phyloP scores from a whole-genome alignment of 371 early-diverging fungal species.

The Mortierella sp. region DNA sequence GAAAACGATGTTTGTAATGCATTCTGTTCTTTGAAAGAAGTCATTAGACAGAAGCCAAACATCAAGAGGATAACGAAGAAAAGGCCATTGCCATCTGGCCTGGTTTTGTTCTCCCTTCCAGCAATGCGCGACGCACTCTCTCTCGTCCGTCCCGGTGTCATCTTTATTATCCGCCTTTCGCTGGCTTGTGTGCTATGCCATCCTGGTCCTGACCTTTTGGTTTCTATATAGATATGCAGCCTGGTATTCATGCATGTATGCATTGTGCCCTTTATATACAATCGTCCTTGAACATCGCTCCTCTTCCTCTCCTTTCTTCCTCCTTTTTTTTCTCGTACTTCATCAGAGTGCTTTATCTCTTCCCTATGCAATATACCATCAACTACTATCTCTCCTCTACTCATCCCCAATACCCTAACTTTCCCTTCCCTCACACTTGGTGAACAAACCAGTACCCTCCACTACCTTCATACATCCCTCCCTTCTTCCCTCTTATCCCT shows the following conservation, averaged over 20 bases:
- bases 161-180: not conserved
- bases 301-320: not conserved
- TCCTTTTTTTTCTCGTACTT: not conserved
- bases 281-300: too few species aligned
- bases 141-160: not conserved
- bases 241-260: not conserved
- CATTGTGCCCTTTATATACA: not conserved
- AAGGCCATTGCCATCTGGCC: slow-evolving; percentile 17
- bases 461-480: not conserved
- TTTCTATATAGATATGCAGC: not conserved
- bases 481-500: not conserved
- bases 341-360: not conserved
- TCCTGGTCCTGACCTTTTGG: not conserved
- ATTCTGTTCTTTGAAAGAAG: too few species aligned
- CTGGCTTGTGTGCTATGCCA: not conserved
- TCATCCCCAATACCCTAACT: not conserved
- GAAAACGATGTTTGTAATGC: not conserved
- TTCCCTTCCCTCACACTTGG: not conserved
- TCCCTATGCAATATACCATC: not conserved
- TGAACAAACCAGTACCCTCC: not conserved
- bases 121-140: not conserved
- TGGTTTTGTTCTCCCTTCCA: not conserved
- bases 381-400: not conserved
- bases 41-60: too few species aligned
- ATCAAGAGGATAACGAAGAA: too few species aligned